Percentiles rank a stretch among this genome's conserved stretches.
Conservation (phyloP, 2,329 filamentous ascomycete genomes). For the Xylaria sp. region DNA sequence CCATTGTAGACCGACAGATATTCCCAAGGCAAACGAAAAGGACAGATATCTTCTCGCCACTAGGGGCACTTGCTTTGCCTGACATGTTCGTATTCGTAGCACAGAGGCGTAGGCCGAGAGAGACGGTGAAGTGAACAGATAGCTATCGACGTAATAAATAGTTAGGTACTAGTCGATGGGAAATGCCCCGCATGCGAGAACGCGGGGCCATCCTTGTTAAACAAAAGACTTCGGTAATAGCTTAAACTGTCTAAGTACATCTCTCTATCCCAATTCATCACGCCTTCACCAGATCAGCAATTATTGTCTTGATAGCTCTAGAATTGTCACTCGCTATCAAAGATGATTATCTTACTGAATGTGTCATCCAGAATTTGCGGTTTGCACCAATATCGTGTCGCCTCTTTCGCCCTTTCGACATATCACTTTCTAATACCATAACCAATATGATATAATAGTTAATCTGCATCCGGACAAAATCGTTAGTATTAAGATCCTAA, state of each 20-base stretch:
- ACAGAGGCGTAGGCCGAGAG: not conserved
- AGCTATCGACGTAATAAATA: not conserved
- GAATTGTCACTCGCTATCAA: no score
- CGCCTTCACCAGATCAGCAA: no score
- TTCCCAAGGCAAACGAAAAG: slow-evolving; percentile 98
- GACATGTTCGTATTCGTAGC: slow-evolving; percentile 21
- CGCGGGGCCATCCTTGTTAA: slow-evolving; percentile 22
- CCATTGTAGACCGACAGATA: slow-evolving; percentile 95
- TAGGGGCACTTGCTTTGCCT: slow-evolving; percentile 27
- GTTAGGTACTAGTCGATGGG: not conserved
- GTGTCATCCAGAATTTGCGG: no score
- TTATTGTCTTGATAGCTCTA: no score
- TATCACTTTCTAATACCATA: no score
- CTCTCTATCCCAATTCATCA: not conserved
- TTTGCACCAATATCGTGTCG: no score
- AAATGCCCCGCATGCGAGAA: not conserved
- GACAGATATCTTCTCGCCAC: slow-evolving; percentile 66
- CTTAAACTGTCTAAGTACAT: not conserved
- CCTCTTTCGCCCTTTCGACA: not conserved
- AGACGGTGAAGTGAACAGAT: not conserved
- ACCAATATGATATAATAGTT: no score
- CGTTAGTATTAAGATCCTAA: not conserved
- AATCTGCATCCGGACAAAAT: not conserved
- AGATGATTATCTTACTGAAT: no score
- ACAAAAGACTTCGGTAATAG: not conserved